Evolutionary conservation across 2,329 filamentous ascomycete genomes (phyloP).

Genomic region (Capronia americana): DNA sequence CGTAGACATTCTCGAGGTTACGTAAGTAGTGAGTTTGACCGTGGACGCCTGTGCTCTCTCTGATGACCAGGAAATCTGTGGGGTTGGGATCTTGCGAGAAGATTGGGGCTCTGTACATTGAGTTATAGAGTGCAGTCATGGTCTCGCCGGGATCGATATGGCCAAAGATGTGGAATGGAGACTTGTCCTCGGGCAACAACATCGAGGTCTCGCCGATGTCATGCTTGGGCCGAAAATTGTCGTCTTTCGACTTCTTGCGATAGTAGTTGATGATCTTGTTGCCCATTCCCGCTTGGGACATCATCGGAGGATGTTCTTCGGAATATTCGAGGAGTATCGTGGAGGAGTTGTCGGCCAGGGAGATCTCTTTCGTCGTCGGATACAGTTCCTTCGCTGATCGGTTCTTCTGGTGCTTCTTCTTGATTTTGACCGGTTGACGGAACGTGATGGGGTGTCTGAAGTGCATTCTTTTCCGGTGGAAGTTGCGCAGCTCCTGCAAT

Average conservation of each 20-base stretch:
- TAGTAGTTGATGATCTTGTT: constrained; percentile 97
- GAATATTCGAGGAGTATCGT: constrained; percentile 93
- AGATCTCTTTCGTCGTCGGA: constrained; percentile 78
- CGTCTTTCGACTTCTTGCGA: constrained; percentile 79
- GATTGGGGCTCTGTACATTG: constrained; percentile 92
- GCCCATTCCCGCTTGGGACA: constrained; percentile 98
- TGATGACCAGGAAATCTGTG: constrained; percentile 85
- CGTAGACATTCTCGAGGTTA: constrained; percentile 87
- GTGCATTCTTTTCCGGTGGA: constrained; percentile 79
- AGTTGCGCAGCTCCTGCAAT: constrained; percentile 75
- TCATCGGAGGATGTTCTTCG: constrained; percentile 86
- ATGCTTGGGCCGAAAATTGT: constrained; percentile 74
- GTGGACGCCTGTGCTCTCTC: constrained; percentile 78
- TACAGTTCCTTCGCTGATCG: constrained; percentile 81
- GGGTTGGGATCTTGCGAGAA: constrained; percentile 81
- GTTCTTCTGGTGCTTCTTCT: constrained; percentile 81
- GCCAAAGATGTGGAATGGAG: constrained; percentile 93
- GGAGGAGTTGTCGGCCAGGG: constrained; percentile 85
- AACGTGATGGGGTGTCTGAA: constrained; percentile 74
- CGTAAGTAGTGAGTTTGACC: constrained; percentile 82
- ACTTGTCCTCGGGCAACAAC: constrained; percentile 90
- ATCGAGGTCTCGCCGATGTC: constrained; percentile 90
- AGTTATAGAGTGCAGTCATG: constrained; percentile 88
- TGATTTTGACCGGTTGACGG: constrained; percentile 70
- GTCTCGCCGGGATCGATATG: constrained; percentile 90